These are phyloP conservation scores for Podila horticola DNA, from an alignment of 192 early-diverging fungal genomes.

Conservation along the genomic window DNA sequence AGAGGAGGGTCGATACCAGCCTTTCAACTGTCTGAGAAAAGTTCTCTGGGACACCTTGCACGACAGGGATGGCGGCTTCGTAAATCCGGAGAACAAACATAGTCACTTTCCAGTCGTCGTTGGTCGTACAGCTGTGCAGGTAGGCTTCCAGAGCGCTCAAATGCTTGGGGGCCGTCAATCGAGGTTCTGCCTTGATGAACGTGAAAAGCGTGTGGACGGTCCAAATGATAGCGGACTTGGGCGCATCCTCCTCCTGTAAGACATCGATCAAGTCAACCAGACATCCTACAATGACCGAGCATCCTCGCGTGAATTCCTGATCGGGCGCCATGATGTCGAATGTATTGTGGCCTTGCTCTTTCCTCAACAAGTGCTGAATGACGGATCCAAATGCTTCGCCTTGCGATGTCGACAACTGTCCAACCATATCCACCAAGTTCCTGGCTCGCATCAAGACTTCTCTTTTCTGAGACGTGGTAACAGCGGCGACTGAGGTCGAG, in stretches of 20 bases:
- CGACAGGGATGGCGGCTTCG: slow-evolving; percentile 22
- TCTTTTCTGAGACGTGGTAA: slow-evolving; percentile 23
- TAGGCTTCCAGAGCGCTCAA: slow-evolving; percentile 24
- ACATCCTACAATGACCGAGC: slow-evolving; percentile 26
- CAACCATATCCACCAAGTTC: slow-evolving; percentile 28
- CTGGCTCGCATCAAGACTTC: slow-evolving; percentile 21
- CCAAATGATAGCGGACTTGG: slow-evolving; percentile 19
- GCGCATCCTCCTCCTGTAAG: slow-evolving; percentile 38
- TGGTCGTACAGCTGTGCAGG: slow-evolving; percentile 27
- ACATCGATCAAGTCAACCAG: slow-evolving; percentile 39
- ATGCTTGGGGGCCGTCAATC: slow-evolving; percentile 19
- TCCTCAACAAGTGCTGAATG: slow-evolving; percentile 12
- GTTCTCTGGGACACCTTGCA: slow-evolving; percentile 2
- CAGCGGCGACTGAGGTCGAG: background rate
- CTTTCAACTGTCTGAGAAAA: slow-evolving; percentile 15
- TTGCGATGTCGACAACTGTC: slow-evolving; percentile 9
- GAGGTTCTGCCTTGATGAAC: slow-evolving; percentile 26
- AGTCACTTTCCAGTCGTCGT: slow-evolving; percentile 41
- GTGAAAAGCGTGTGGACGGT: slow-evolving; percentile 32
- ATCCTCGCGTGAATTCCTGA: slow-evolving; percentile 21
- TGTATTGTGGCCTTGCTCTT: slow-evolving; percentile 6
- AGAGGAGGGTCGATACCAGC: slow-evolving; percentile 17
- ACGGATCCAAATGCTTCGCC: slow-evolving; percentile 29
- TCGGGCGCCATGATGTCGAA: background rate
- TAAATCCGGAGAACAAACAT: slow-evolving; percentile 47